Evolutionary conservation across 1,139 yeast species (phyloP), one percentile per base, ranked within the genome.

Genomic region (Yamadazyma oceani): DNA sequence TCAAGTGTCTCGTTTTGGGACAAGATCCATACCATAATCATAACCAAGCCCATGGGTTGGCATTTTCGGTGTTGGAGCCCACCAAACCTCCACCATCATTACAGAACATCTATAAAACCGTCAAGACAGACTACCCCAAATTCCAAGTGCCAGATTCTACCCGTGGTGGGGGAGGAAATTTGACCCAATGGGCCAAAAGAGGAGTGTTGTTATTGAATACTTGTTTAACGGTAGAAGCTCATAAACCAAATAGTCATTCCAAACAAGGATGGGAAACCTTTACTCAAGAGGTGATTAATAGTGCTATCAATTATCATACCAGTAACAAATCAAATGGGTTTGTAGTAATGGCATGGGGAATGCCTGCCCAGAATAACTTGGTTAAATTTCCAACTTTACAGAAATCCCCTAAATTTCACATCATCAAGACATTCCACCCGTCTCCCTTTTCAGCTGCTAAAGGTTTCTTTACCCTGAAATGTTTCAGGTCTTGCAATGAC

Each of bases 11-110:
- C 3, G 73, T 94, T 13, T 67, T 94, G 32, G 99, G 99, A 1
- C 99, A 92, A 58, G 99, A 92, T 58, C 99, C 99, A 0, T 92
- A 92, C 57, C 98, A 94, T 59, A 89, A 89, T 55, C 63, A 62
- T 50, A 85, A 86, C 54, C 98, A 92, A 58, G 99, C 99, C 0
- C 98, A 92, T 54, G 99, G 99, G 0, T 67, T 92, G 21, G 97
- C 98, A 4, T 92, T 92, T 53, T 85, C 95, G 10, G 98, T 92
- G 2, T 71, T 80, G 35, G 84, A 86, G 24, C 96, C 96, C 2
- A 71, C 77, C 0, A 82, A 88, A 1, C 77, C 95, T 0, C 99
- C 99, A 2, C 98, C 99, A 1, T 88, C 97, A 2, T 68, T 92
- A 45, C 71, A 79, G 38, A 92, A 92, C 55, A 94, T 92, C 41